phyloP scores from a whole-genome alignment of 2,329 filamentous ascomycete species.

The Aspergillus hiratsukae region DNA sequence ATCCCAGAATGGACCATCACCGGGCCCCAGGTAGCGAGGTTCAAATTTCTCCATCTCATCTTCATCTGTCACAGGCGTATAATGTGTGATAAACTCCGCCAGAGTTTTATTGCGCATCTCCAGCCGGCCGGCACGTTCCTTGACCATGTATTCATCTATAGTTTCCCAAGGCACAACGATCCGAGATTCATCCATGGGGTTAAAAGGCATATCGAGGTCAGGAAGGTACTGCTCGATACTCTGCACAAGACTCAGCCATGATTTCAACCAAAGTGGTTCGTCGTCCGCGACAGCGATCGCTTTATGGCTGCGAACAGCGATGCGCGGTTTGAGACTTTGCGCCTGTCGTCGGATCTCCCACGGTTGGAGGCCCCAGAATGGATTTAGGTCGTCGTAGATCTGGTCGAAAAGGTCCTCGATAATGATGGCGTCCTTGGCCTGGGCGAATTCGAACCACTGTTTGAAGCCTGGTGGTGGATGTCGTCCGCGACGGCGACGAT shows the following conservation, averaged over 20 bases:
- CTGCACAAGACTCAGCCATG: constrained; percentile 40
- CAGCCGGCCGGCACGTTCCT: constrained; percentile 21
- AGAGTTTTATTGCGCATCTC: neutral
- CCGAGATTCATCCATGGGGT: constrained; percentile 48
- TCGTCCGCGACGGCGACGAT: constrained; percentile 42
- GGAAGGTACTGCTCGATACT: constrained; percentile 38
- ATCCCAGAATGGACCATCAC: constrained; percentile 38
- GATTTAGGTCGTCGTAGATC: constrained; percentile 47
- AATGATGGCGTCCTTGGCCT: constrained; percentile 38
- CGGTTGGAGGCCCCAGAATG: constrained; percentile 47
- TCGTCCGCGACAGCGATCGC: constrained; percentile 24
- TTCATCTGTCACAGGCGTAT: constrained; percentile 6
- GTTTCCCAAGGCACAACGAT: constrained; percentile 46
- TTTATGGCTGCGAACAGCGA: constrained; percentile 40
- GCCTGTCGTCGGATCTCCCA: constrained; percentile 40
- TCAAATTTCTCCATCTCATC: constrained; percentile 11
- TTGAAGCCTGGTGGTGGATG: constrained; percentile 50
- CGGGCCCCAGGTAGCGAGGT: constrained; percentile 5
- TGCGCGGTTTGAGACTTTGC: constrained; percentile 31
- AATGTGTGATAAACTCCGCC: constrained; percentile 2
- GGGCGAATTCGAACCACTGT: constrained; percentile 45
- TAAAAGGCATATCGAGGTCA: constrained; percentile 46
- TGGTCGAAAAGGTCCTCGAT: constrained; percentile 51
- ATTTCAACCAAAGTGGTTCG: constrained; percentile 34
- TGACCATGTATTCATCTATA: constrained; percentile 36